Evolutionary conservation across 768 basidiomycete species (phyloP).

Genomic region (Holtermannia corniformis): DNA sequence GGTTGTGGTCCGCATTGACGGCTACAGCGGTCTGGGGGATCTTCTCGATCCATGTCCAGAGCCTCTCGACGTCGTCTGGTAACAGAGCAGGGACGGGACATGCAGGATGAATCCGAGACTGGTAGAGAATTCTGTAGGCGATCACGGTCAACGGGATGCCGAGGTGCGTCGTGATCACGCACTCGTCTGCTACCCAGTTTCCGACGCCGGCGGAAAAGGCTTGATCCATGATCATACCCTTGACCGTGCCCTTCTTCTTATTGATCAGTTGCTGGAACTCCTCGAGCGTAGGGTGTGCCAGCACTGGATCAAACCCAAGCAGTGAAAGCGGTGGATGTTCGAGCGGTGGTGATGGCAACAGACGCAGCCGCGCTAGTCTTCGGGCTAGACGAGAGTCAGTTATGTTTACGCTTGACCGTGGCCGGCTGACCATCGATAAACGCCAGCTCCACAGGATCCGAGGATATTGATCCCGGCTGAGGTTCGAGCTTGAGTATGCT

Average conservation of each 20-base stretch:
- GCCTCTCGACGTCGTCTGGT: conserved; percentile 46
- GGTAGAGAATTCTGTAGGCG: conserved; percentile 51
- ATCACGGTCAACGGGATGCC: conserved; percentile 38
- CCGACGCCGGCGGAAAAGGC: conserved; percentile 72
- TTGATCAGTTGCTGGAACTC: conserved; percentile 48
- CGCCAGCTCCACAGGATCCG: conserved; percentile 50
- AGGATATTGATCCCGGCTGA: conserved; percentile 38
- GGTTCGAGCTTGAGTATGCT: conserved; percentile 52
- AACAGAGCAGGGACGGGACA: conserved; percentile 54
- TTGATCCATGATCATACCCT: conserved; percentile 67
- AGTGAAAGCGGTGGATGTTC: conserved; percentile 60
- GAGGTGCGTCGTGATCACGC: neutral
- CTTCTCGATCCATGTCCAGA: conserved; percentile 51
- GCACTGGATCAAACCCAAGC: conserved; percentile 68
- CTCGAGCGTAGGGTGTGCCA: conserved; percentile 54
- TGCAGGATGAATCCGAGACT: conserved; percentile 64
- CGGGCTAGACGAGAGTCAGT: conserved; percentile 44
- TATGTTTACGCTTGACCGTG: neutral
- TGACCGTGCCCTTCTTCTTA: conserved; percentile 58
- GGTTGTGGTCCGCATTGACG: conserved; percentile 58
- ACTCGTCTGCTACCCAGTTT: conserved; percentile 68
- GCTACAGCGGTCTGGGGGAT: conserved; percentile 57
- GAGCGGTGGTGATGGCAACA: conserved; percentile 50
- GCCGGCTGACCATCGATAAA: conserved; percentile 50
- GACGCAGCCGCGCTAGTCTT: conserved; percentile 60